A percentile compares a stretch with the other conserved stretches of the same genome.
phyloP scores from a whole-genome alignment of 1,284 basidiomycete species.

The Trichosporon ovoides region DNA sequence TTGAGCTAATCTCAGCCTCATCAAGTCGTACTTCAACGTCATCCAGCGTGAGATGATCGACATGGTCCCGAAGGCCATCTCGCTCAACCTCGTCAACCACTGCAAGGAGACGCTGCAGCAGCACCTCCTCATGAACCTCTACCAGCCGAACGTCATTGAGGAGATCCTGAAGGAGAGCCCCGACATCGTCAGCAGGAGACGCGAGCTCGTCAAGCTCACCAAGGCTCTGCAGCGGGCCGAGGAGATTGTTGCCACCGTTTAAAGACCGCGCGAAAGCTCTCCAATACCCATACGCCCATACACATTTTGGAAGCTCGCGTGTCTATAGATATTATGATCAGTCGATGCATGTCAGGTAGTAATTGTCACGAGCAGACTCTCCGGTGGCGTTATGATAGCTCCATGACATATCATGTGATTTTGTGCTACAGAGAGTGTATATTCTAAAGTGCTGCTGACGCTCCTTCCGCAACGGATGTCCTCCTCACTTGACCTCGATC shows the following conservation, averaged over 20 bases:
- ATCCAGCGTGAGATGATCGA: conserved; percentile 99
- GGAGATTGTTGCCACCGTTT: conserved; percentile 15
- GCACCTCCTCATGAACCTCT: conserved; percentile 40
- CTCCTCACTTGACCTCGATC: neutral
- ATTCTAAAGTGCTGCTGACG: neutral
- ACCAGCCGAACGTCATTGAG: conserved; percentile 78
- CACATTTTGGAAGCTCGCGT: neutral
- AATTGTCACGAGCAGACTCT: neutral
- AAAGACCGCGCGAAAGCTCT: neutral
- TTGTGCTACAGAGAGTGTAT: neutral
- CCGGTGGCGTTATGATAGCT: too few relatives aligned
- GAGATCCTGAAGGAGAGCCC: conserved; percentile 84
- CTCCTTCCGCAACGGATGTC: neutral
- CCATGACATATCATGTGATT: too few relatives aligned
- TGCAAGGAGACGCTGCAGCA: conserved; percentile 69
- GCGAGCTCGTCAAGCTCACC: conserved; percentile 13
- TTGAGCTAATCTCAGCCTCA: conserved; percentile 57
- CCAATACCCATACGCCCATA: neutral
- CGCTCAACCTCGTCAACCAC: conserved; percentile 83
- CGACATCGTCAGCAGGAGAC: conserved; percentile 42
- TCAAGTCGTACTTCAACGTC: conserved; percentile 91
- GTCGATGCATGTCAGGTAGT: conserved; percentile 2
- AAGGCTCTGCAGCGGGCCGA: conserved; percentile 10
- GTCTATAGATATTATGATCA: neutral
- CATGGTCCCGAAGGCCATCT: conserved; percentile 98